Percentiles rank a stretch among this genome's conserved stretches.
Evolutionary conservation across 108 stramenopile genomes (phyloP).

Genomic region (Cyclotella kingstonii): DNA sequence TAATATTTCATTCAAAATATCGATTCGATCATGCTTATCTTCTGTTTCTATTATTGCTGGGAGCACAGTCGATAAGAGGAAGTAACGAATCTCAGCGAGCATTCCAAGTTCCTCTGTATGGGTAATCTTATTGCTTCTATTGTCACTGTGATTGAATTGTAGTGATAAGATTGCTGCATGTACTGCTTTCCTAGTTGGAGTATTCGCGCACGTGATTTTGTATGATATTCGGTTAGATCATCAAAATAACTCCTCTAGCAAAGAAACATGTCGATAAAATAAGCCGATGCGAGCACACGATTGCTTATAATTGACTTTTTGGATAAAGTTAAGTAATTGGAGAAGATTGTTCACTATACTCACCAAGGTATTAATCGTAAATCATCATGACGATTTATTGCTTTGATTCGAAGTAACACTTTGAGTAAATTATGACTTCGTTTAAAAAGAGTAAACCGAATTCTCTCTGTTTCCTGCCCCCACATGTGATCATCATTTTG

Average conservation of each 20-base stretch:
- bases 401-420: no score
- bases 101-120: constrained; percentile 27
- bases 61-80: constrained; percentile 3
- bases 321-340: no score
- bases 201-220: background rate
- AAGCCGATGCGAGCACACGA: no score
- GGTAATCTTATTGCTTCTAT: constrained; percentile 1
- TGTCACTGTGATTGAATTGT: constrained; percentile 3
- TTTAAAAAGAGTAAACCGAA: no score
- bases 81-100: constrained; percentile 33
- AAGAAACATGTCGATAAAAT: background rate
- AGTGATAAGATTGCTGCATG: constrained; percentile 11
- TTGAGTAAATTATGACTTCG: no score
- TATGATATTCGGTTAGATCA: background rate
- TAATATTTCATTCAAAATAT: constrained; percentile 1
- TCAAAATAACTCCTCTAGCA: background rate
- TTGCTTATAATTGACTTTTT: no score
- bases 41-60: background rate
- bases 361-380: no score
- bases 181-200: constrained; percentile 17
- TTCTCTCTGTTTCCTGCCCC: no score
- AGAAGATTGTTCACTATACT: no score
- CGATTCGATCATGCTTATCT: background rate
- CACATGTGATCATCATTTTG: no score
- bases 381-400: no score